These are phyloP conservation scores for Rutidosis leptorrhynchoides DNA, from an alignment of 129 eudicot genomes.

Conservation along the genomic window DNA sequence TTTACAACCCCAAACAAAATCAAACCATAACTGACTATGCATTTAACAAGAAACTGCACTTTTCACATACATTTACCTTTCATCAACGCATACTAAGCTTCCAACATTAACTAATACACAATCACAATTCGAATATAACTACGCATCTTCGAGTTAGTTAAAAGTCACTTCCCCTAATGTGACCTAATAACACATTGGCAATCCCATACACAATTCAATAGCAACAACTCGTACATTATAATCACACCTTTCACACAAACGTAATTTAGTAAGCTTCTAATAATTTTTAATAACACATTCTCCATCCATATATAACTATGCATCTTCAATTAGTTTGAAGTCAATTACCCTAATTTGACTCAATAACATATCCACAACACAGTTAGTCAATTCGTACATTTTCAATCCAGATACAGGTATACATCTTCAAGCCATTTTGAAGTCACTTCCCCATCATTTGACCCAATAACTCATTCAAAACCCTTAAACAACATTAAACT, in stretches of 20 bases:
- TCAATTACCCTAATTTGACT: conserved; percentile 20
- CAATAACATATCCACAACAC: conserved; percentile 11
- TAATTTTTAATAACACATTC: not conserved
- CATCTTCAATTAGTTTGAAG: conserved; percentile 5
- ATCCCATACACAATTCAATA: not conserved
- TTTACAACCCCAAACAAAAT: conserved; percentile 1
- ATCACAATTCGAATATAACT: not conserved
- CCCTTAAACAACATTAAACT: not conserved
- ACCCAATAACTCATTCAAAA: conserved; percentile 22
- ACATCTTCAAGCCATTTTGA: conserved; percentile 2
- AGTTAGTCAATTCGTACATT: not conserved
- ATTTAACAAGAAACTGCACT: not conserved
- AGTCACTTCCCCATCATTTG: conserved; percentile 9
- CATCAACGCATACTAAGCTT: not conserved
- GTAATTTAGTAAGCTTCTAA: not conserved
- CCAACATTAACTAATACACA: not conserved
- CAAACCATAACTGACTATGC: not conserved
- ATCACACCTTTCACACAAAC: conserved; percentile 1
- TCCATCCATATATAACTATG: not conserved
- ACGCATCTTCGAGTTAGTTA: not conserved
- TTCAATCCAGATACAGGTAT: not conserved
- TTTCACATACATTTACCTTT: not conserved
- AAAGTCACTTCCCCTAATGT: conserved; percentile 8
- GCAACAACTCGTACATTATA: conserved; percentile 8
- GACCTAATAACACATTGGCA: conserved; percentile 20